Conservation (phyloP, 78 protist genomes). For the Trichosphaerium sp. region DNA sequence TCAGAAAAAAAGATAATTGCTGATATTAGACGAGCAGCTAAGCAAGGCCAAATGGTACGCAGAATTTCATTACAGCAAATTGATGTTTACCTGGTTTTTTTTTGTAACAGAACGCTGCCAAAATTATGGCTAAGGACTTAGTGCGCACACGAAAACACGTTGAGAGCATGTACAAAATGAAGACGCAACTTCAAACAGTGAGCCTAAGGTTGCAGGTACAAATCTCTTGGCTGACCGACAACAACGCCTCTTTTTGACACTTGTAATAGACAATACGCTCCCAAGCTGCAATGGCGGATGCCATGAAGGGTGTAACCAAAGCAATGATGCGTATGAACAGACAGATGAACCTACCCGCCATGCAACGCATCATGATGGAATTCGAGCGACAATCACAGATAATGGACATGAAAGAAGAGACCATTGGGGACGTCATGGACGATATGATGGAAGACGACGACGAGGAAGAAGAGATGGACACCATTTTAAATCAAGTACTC, state of each 20-base stretch:
- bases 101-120: constrained; percentile 37
- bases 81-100: neutral
- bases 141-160: constrained; percentile 76
- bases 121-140: constrained; percentile 89
- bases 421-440: constrained; percentile 88
- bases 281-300: constrained; percentile 66
- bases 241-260: no score
- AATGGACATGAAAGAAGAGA: constrained; percentile 89
- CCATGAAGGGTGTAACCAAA: constrained; percentile 79
- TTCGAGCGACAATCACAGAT: constrained; percentile 80
- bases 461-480: constrained; percentile 74
- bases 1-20: constrained; percentile 66
- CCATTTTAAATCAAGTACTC: constrained; percentile 56
- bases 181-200: constrained; percentile 74
- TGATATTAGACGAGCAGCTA: constrained; percentile 81
- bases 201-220: constrained; percentile 59
- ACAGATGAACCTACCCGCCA: constrained; percentile 68
- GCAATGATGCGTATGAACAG: constrained; percentile 81
- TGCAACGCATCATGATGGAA: constrained; percentile 90
- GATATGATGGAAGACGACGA: constrained; percentile 72
- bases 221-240: no score
- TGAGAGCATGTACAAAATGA: constrained; percentile 74
- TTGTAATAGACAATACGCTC: constrained; percentile 67
- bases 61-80: neutral
- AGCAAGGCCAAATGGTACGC: constrained; percentile 63